Conservation (phyloP, 257 asterid species). For the Catharanthus roseus region DNA sequence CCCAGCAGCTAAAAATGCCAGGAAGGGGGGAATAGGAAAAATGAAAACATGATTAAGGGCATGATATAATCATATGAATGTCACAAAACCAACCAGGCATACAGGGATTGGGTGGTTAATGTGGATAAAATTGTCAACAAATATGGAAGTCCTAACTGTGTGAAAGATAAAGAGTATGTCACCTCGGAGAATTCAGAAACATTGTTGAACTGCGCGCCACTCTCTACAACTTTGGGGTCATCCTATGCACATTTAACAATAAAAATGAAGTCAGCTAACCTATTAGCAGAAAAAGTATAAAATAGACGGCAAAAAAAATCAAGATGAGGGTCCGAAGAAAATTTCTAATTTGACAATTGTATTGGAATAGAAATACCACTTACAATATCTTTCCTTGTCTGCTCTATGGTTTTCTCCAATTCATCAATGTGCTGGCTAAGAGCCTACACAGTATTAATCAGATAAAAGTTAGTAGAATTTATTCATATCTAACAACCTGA, state of each 20-base stretch:
- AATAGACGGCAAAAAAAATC: background rate
- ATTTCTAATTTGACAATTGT: background rate
- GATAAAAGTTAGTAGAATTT: constrained; percentile 18
- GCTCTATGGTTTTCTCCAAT: constrained; percentile 73
- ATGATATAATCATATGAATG: background rate
- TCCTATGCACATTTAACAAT: constrained; percentile 37
- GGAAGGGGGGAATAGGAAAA: background rate
- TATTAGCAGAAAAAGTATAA: background rate
- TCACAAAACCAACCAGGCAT: background rate
- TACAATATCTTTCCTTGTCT: constrained; percentile 64
- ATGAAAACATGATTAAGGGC: background rate
- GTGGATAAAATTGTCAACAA: background rate
- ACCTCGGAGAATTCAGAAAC: constrained; percentile 45
- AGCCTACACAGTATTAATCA: constrained; percentile 47
- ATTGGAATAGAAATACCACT: constrained; percentile 26
- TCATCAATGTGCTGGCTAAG: constrained; percentile 92
- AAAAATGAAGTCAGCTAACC: constrained; percentile 2
- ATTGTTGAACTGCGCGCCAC: constrained; percentile 28
- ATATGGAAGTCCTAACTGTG: no score
- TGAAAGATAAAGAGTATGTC: no score
- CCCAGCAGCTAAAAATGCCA: background rate
- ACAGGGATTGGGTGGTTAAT: background rate
- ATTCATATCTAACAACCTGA: background rate
- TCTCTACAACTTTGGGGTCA: constrained; percentile 21
- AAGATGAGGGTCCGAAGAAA: background rate